Percentiles rank a stretch among this genome's conserved stretches.
These are phyloP conservation scores for Dioscorea dumetorum DNA, from an alignment of 106 monocot genomes.

Conservation along the genomic window DNA sequence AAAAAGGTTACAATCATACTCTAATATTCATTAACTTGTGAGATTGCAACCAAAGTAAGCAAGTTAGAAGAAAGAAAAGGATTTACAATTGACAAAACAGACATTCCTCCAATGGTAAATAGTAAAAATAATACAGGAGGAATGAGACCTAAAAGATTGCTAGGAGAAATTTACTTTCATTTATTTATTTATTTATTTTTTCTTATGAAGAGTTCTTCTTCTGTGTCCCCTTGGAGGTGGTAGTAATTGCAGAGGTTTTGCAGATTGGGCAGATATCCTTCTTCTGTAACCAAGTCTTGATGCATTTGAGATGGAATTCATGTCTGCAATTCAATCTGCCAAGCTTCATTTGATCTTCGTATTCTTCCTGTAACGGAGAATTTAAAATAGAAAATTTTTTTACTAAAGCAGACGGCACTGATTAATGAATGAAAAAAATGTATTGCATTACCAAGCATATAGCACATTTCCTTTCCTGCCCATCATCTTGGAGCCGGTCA, in stretches of 20 bases:
- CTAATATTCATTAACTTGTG: too few species aligned
- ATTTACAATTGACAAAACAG: background rate
- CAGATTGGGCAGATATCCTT: constrained; percentile 82
- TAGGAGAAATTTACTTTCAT: too few species aligned
- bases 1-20: too few species aligned
- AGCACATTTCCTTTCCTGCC: constrained; percentile 21
- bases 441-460: constrained; percentile 53
- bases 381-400: too few species aligned
- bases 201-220: background rate
- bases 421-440: background rate
- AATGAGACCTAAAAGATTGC: background rate
- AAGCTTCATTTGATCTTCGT: constrained; percentile 33
- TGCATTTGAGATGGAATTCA: constrained; percentile 54
- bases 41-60: background rate
- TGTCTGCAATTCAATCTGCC: constrained; percentile 62
- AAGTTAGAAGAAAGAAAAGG: background rate
- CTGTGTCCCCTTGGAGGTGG: constrained; percentile 6
- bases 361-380: constrained; percentile 37
- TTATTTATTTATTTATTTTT: too few species aligned
- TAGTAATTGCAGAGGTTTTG: constrained; percentile 47
- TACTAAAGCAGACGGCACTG: background rate
- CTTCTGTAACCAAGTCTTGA: constrained; percentile 58
- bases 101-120: background rate
- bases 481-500: constrained; percentile 4
- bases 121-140: background rate